A percentile compares a stretch with the other conserved stretches of the same genome.
phyloP scores from a whole-genome alignment of 768 basidiomycete species.

The Filobasidium floriforme region DNA sequence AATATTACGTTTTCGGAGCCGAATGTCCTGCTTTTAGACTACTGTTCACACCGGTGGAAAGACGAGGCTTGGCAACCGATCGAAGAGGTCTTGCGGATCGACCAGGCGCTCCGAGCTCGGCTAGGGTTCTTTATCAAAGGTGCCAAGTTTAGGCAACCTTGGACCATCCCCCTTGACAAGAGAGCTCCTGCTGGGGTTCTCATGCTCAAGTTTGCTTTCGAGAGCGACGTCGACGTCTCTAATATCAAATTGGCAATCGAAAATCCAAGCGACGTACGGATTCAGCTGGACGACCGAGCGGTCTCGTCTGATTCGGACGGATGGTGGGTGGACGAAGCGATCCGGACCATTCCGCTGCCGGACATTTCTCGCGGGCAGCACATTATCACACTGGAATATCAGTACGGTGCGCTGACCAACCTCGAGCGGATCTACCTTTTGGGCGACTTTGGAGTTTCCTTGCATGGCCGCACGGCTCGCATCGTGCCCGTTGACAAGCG shows the following conservation, averaged over 20 bases:
- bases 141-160: constrained; percentile 31
- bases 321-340: constrained; percentile 35
- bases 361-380: constrained; percentile 23
- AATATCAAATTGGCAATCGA: not conserved
- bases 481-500: constrained; percentile 24
- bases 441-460: constrained; percentile 31
- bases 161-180: constrained; percentile 22
- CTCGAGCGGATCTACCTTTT: constrained; percentile 30
- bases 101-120: constrained; percentile 24
- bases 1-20: constrained; percentile 19
- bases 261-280: not conserved
- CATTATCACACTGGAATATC: constrained; percentile 21
- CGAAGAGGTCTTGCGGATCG: constrained; percentile 32
- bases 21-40: constrained; percentile 31
- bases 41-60: constrained; percentile 23
- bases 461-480: constrained; percentile 20
- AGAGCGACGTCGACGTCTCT: not conserved
- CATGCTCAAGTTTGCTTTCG: constrained; percentile 8
- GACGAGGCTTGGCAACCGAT: constrained; percentile 27
- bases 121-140: constrained; percentile 27
- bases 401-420: constrained; percentile 25
- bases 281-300: constrained; percentile 20
- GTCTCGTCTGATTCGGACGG: constrained; percentile 17
- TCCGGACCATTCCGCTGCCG: constrained; percentile 24
- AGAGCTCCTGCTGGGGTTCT: constrained; percentile 21